Evolutionary conservation across 495 filamentous ascomycete species (phyloP).

Genomic region (Daldinia bambusicola): DNA sequence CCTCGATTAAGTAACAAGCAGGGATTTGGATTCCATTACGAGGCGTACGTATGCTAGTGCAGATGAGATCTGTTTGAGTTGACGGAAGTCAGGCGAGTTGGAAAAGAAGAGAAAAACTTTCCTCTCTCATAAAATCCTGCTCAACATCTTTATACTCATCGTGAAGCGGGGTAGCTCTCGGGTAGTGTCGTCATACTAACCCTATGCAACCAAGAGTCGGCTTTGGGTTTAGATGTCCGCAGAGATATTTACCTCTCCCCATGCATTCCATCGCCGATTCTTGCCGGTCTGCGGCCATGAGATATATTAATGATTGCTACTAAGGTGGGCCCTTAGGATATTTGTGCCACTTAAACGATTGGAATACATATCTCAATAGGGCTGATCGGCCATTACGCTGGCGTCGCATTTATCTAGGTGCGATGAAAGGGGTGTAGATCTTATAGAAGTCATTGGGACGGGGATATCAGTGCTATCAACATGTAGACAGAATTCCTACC

Average conservation of each 20-base stretch:
- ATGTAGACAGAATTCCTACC: not conserved
- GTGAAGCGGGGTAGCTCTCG: slow-evolving; percentile 43
- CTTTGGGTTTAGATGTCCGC: slow-evolving; percentile 10
- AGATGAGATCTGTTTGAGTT: slow-evolving; percentile 12
- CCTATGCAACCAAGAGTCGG: slow-evolving; percentile 20
- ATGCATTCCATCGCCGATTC: slow-evolving; percentile 42
- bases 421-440: slow-evolving; percentile 33
- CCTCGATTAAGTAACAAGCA: slow-evolving; percentile 4
- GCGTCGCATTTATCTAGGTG: slow-evolving; percentile 9
- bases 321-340: slow-evolving; percentile 20
- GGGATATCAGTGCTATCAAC: slow-evolving; percentile 10
- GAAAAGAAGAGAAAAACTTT: slow-evolving; percentile 5
- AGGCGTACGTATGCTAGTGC: slow-evolving; percentile 36
- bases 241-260: slow-evolving; percentile 23
- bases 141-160: slow-evolving; percentile 36
- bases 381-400: slow-evolving; percentile 19
- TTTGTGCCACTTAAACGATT: slow-evolving; percentile 23
- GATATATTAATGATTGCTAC: slow-evolving; percentile 37
- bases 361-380: slow-evolving; percentile 16
- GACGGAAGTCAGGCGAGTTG: slow-evolving; percentile 8
- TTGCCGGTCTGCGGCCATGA: slow-evolving; percentile 21
- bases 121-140: not conserved
- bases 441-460: slow-evolving; percentile 1
- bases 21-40: slow-evolving; percentile 21
- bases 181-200: slow-evolving; percentile 44